Evolutionary conservation across 139 green algal species (phyloP), one percentile per base, ranked within the genome.

Genomic region (Zygnema cylindricum): DNA sequence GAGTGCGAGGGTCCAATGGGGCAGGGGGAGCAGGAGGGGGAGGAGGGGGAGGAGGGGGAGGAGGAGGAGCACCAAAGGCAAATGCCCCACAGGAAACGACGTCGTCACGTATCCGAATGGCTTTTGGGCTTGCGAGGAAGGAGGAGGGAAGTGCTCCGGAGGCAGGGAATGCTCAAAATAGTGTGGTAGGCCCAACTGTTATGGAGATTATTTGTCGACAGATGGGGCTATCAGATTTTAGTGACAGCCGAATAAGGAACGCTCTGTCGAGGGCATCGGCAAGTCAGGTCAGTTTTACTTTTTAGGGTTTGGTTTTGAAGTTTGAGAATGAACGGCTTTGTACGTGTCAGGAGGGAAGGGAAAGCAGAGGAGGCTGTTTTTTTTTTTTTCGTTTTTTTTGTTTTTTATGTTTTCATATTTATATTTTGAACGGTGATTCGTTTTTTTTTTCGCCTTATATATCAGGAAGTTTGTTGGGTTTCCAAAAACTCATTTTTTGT

Each of bases 181-280:
- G 38, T 41, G 78, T 41, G 36, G 21, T 30, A 23, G 36, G 35
- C 21, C 36, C 36, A 79, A 43, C 35, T 16, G 71, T 69, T n/a
- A 55, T 88, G 33, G 83, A 88, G 22, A 76, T 88, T 30, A 33
- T 88, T 36, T 76, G 57, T n/a, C 33, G 69, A 32, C 83, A 88
- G 83, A 36, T 88, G n/a, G 69, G 81, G 36, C 55, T 88, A 23
- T 78, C 83, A 25, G 83, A 88, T 23, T 55, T 49, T 32, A 36
- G 35, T 38, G 83, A 88, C 71, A 40, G 38, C n/a, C 43, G 83
- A 22, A 88, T 69, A 36, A 76, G 83, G 83, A 49, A 49, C 40
- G 83, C 83, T 2, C 63, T 88, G 22, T 71, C 25, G 38, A 22
- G 83, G n/a, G 83, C 69, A 0, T 23, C 23, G 81, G 83, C 83